A percentile compares a stretch with the other conserved stretches of the same genome.
These are phyloP conservation scores for Escovopsis weberi DNA, from an alignment of 2,329 filamentous ascomycete genomes.

Conservation along the genomic window DNA sequence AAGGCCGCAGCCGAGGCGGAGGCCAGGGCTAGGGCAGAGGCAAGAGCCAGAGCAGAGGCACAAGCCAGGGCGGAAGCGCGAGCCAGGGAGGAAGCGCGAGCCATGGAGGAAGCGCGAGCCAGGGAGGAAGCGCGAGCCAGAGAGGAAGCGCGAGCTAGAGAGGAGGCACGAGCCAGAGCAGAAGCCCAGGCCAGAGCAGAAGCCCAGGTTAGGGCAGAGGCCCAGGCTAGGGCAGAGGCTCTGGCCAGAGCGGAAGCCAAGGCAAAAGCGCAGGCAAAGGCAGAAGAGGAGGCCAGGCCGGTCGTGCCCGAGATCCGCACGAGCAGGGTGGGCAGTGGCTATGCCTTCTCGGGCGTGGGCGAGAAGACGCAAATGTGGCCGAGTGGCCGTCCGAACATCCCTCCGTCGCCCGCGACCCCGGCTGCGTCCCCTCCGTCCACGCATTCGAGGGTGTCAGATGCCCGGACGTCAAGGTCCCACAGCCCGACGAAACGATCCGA, in stretches of 20 bases:
- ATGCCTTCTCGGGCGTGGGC: constrained; percentile 50
- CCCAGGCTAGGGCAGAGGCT: constrained; percentile 8
- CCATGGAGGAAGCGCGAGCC: constrained; percentile 8
- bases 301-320: constrained; percentile 9
- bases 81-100: constrained; percentile 1
- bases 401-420: constrained; percentile 17
- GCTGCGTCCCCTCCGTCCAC: constrained; percentile 8
- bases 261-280: constrained; percentile 12
- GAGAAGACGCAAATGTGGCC: constrained; percentile 60
- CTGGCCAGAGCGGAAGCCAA: constrained; percentile 3
- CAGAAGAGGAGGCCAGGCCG: constrained; percentile 15
- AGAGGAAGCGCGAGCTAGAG: constrained; percentile 22
- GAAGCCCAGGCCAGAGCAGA: constrained; percentile 18
- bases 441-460: constrained; percentile 4
- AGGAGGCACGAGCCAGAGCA: constrained; percentile 26
- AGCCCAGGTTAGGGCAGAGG: constrained; percentile 13
- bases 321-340: constrained; percentile 33
- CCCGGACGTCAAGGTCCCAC: constrained; percentile 8
- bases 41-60: constrained; percentile 18
- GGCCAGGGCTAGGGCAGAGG: constrained; percentile 25
- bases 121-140: constrained; percentile 15
- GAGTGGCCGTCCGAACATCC: constrained; percentile 36
- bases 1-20: constrained; percentile 26
- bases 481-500: constrained; percentile 1
- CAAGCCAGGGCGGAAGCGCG: constrained; percentile 9